phyloP scores from a whole-genome alignment of 345 rosid species.

The Euphorbia peplus region DNA sequence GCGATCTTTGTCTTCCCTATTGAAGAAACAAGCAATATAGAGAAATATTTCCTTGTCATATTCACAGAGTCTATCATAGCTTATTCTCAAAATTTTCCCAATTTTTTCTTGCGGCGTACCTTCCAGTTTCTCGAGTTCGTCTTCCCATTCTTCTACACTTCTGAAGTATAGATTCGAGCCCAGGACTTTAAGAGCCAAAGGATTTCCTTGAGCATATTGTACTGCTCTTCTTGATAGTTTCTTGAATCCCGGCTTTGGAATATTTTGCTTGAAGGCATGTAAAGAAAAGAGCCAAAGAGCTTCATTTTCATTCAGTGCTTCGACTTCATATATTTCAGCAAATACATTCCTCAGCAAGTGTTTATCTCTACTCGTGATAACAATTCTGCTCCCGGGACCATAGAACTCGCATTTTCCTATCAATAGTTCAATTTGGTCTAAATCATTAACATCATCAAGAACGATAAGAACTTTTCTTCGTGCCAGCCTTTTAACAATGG shows the following conservation, averaged over 20 bases:
- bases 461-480: neutral
- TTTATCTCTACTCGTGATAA: neutral
- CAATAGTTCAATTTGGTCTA: neutral
- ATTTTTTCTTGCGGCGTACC: neutral
- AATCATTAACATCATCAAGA: neutral
- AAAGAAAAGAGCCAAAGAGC: neutral
- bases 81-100: too few species aligned
- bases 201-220: neutral
- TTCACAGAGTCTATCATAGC: too few species aligned
- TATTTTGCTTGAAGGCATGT: slow-evolving; percentile 2
- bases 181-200: neutral
- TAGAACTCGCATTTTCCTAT: neutral
- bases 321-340: neutral
- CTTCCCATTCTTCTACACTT: neutral
- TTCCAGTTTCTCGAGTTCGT: neutral
- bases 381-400: neutral
- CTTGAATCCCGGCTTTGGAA: neutral
- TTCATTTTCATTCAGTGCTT: neutral
- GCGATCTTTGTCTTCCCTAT: too few species aligned
- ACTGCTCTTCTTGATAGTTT: neutral
- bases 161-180: neutral
- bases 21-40: too few species aligned
- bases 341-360: slow-evolving; percentile 3
- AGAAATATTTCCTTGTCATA: too few species aligned
- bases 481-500: neutral